A percentile compares a stretch with the other conserved stretches of the same genome.
These are phyloP conservation scores for Lepidium didymum DNA, from an alignment of 345 rosid species.

Conservation along the genomic window DNA sequence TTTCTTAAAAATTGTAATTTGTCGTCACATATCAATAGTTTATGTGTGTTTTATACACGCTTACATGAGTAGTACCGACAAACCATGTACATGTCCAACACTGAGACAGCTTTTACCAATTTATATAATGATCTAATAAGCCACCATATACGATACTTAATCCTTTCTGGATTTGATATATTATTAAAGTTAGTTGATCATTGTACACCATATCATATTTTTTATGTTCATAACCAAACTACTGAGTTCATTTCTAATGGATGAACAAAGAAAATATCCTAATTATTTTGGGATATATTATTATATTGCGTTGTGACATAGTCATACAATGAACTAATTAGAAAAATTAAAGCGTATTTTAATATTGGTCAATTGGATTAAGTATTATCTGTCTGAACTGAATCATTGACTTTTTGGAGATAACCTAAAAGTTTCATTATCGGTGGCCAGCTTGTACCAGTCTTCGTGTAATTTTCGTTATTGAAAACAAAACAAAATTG, in stretches of 20 bases:
- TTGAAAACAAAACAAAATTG: not conserved
- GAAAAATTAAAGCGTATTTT: not conserved
- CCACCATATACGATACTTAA: slow-evolving; percentile 1
- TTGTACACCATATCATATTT: not conserved
- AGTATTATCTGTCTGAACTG: not conserved
- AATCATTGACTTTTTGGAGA: slow-evolving; percentile 26
- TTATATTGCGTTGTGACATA: not conserved
- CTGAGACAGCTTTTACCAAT: slow-evolving; percentile 23
- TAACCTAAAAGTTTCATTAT: slow-evolving; percentile 11
- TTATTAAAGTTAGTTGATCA: not conserved
- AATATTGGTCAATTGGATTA: not conserved
- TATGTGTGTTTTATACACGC: slow-evolving; percentile 15
- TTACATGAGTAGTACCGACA: slow-evolving; percentile 20
- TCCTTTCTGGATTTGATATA: not conserved
- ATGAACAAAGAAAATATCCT: not conserved
- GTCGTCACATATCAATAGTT: not conserved
- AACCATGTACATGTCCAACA: slow-evolving; percentile 17
- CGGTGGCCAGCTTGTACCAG: slow-evolving; percentile 29
- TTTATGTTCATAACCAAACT: not conserved
- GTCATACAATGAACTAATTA: slow-evolving; percentile 6
- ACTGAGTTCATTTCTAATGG: not conserved
- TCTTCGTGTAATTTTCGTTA: not conserved
- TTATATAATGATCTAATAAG: slow-evolving; percentile 1
- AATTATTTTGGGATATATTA: not conserved
- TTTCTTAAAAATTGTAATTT: not conserved